Evolutionary conservation across 768 basidiomycete genomes (phyloP), one percentile per base, ranked within the genome.

Genomic region (Suillus decipiens): DNA sequence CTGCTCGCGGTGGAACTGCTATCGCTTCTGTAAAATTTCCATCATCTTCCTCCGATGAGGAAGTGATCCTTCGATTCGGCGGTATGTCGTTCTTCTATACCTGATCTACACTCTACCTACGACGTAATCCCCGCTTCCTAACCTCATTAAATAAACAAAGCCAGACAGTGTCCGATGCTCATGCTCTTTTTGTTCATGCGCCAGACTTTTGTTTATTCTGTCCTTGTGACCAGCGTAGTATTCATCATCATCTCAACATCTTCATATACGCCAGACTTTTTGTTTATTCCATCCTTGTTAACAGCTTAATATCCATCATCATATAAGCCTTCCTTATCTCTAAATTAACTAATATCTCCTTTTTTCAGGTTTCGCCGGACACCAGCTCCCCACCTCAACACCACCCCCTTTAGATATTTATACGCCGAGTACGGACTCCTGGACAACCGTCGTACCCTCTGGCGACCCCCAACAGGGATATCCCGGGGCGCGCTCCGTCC

Each of bases 1-100:
- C 77, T 2, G 72, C 73, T 1, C 74, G 80, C 19, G 78, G 79
- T 7, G 81, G 81, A 2, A 81, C 80, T 0, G 73, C 72, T n/a
- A 72, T 81, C 58, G 69, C 73, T 10, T 70, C 72, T 7, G 62
- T 76, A 31, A 63, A 70, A 14, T 61, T 69, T 28, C 33, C 68
- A 9, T n/a, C 48, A 0, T 61, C 59, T 36, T n/a, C 28, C 31
- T 59, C 5, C 33, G 58, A 64, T 5, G 66, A 66, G 10, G 62
- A 67, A 19, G 71, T 76, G 11, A 70, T 80, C 36, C 55, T 81
- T 34, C 75, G 80, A 5, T 81, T 77, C 63, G 81, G 77, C 22
- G 75, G 76, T 75, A 50, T 28, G 63, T 61, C 17, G 12, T 57
- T 43, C 39, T 36, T 48, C 51, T 31, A 42, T 48, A 68, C 67